These are phyloP conservation scores for Hymenoscyphus infarciens DNA, from an alignment of 2,329 filamentous ascomycete species.

Conservation along the genomic window DNA sequence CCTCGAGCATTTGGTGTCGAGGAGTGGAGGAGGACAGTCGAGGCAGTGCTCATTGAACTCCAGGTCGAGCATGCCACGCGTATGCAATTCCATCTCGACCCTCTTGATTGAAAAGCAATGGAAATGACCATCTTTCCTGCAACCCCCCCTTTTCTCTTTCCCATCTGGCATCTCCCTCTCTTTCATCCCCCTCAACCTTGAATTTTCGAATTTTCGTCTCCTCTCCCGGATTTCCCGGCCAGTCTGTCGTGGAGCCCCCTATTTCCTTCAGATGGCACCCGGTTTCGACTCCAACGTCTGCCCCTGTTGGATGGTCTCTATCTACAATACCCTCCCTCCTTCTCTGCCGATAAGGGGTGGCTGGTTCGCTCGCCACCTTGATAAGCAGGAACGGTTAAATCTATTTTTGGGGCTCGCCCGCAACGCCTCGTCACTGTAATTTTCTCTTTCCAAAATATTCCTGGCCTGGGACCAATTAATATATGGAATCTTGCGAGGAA, in stretches of 20 bases:
- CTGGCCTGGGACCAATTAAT: background rate
- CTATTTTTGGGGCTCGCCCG: constrained; percentile 12
- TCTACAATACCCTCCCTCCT: background rate
- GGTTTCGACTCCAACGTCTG: background rate
- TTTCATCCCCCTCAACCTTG: background rate
- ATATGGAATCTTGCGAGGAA: background rate
- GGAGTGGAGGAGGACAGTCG: too few relatives aligned
- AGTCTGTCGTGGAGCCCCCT: background rate
- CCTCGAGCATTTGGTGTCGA: too few relatives aligned
- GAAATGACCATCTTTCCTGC: constrained; percentile 2
- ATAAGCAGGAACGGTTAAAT: constrained; percentile 15
- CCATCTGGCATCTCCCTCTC: background rate
- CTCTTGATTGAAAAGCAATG: background rate
- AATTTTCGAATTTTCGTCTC: background rate
- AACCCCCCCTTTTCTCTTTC: background rate
- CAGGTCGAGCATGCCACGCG: background rate
- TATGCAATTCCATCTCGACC: background rate
- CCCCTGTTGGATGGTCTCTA: background rate
- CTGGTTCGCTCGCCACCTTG: constrained; percentile 5
- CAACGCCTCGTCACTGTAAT: background rate
- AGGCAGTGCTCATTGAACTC: background rate
- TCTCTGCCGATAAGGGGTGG: background rate
- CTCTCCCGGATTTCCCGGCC: constrained; percentile 1
- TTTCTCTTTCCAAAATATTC: background rate
- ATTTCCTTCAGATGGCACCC: constrained; percentile 8